Conservation (phyloP, 2,329 filamentous ascomycete genomes). For the Paecilomyces sp. region DNA sequence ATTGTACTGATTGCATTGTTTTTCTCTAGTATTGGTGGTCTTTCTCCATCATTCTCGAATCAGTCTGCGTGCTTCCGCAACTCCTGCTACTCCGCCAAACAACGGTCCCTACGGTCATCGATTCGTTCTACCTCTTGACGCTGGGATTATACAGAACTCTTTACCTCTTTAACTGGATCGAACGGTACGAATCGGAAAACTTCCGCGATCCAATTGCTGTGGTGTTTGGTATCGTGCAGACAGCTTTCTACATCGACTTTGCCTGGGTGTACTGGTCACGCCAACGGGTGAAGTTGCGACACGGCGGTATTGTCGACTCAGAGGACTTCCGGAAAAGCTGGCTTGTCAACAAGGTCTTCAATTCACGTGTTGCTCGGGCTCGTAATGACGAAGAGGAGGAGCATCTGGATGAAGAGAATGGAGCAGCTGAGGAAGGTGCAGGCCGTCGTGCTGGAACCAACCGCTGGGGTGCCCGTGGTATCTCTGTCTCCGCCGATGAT, state of each 20-base stretch:
- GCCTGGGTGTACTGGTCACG: slow-evolving; percentile 94
- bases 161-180: slow-evolving; percentile 89
- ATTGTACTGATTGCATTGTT: not conserved
- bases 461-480: slow-evolving; percentile 51
- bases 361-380: slow-evolving; percentile 28
- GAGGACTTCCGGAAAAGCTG: slow-evolving; percentile 83
- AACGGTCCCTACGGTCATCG: slow-evolving; percentile 90
- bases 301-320: slow-evolving; percentile 79
- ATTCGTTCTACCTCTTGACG: slow-evolving; percentile 88
- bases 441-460: slow-evolving; percentile 27
- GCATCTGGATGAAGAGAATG: slow-evolving; percentile 22
- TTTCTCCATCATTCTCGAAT: slow-evolving; percentile 89
- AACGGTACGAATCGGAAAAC: slow-evolving; percentile 54
- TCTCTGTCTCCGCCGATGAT: slow-evolving; percentile 55
- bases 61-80: slow-evolving; percentile 82
- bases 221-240: slow-evolving; percentile 84
- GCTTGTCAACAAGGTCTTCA: slow-evolving; percentile 72
- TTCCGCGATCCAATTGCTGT: slow-evolving; percentile 65
- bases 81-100: slow-evolving; percentile 87
- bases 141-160: slow-evolving; percentile 82
- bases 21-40: slow-evolving; percentile 64
- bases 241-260: slow-evolving; percentile 84
- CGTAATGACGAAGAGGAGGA: slow-evolving; percentile 32
- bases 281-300: slow-evolving; percentile 86
- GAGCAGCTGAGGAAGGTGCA: slow-evolving; percentile 14